Base-by-base conservation (phyloP, 805 yeast genomes). In the Ogataea corticis region DNA sequence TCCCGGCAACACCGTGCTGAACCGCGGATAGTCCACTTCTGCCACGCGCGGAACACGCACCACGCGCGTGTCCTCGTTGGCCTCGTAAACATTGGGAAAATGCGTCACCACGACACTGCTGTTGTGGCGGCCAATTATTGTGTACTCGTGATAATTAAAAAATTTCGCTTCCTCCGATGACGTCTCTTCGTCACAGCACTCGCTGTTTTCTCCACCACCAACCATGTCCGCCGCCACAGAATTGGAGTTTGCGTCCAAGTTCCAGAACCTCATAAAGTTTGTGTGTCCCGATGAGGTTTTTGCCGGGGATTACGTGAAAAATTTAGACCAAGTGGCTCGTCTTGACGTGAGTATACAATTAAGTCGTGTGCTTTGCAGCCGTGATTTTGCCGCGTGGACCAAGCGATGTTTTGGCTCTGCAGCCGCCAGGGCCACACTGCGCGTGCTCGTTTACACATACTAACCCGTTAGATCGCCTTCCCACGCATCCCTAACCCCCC, bases 71-170 rank as follows among this genome's bases (percentile, higher is more conserved):
- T 55, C 50, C 17, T 52, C 42, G 0, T 46, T 42, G 2, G 78
- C 66, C 41, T 47, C 3, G 57, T 81, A 74, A 3, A 73, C 66
- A 52, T 83, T 82, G 5, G 89, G 90, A 57, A 83, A 85, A 62
- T 85, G 91, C 27, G 83, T 83, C 9, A 82, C 62, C 16, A 79
- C 41, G 30, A 76, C 10, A 82, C 31, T 2, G 75, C 63, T 27
- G 56, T 59, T 3, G 62, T 62, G 36, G 65, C 65, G 53, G 10
- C 48, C 51, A 7, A 46, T 40, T 28, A 25, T 17, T 13, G 50
- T 41, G 56, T 69, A 81, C 58, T 85, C 91, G 57, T 85, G 88
- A 54, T 82, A 83, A 58, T 85, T 85, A 72, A 82, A 85, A 58
- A 80, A 83, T 33, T 52, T 44, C n/a, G 45, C 23, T 30, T 14